These are phyloP conservation scores for Aspergillus sp. DNA, from an alignment of 2,329 filamentous ascomycete species.

Conservation along the genomic window DNA sequence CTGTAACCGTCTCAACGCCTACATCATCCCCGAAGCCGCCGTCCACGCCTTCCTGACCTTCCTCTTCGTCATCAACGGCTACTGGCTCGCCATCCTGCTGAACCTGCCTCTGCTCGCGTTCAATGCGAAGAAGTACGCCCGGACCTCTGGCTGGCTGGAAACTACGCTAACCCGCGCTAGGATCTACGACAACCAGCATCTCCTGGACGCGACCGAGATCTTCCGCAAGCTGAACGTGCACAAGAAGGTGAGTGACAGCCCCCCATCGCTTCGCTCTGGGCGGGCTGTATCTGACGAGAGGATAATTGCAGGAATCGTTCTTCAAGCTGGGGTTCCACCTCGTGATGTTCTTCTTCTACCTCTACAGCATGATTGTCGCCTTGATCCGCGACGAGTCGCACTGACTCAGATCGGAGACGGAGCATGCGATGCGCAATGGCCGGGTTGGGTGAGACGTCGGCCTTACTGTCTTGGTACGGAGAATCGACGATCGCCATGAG, in stretches of 20 bases:
- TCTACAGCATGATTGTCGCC: conserved; percentile 97
- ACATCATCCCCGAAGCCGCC: conserved; percentile 96
- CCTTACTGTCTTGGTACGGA: conserved; percentile 1
- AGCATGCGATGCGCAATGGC: conserved; percentile 32
- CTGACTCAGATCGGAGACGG: conserved; percentile 45
- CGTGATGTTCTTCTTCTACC: conserved; percentile 99
- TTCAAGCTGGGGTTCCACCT: conserved; percentile 98
- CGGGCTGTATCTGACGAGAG: conserved; percentile 9
- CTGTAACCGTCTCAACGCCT: conserved; percentile 99
- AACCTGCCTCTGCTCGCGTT: conserved; percentile 87
- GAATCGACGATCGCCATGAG: conserved; percentile 2
- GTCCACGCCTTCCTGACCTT: conserved; percentile 94
- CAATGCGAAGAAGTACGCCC: conserved; percentile 97
- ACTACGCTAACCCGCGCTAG: conserved; percentile 40
- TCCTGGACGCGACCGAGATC: conserved; percentile 96
- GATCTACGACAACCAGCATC: conserved; percentile 93
- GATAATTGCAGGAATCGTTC: conserved; percentile 71
- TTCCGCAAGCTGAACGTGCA: conserved; percentile 98
- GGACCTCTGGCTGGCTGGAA: conserved; percentile 1
- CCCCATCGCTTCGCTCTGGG: too few relatives aligned
- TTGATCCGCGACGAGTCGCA: conserved; percentile 90
- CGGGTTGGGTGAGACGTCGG: conserved; percentile 8
- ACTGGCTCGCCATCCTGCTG: conserved; percentile 87
- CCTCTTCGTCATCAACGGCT: conserved; percentile 95
- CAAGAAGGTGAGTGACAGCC: conserved; percentile 78